Conservation (phyloP, 371 early-diverging fungal genomes). For the Lichtheimia corymbifera region DNA sequence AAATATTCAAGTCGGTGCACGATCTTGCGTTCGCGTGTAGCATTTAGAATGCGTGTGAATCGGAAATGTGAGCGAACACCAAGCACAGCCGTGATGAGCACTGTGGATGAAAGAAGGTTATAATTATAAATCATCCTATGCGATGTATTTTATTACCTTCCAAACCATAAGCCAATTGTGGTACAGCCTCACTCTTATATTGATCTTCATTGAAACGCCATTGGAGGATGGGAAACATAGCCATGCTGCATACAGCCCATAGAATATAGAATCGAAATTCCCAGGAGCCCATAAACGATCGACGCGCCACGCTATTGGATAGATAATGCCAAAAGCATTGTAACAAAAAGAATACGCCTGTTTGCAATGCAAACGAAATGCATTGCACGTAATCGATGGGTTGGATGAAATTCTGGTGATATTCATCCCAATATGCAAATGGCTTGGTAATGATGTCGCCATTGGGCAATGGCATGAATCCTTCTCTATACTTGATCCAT, state of each 20-base stretch:
- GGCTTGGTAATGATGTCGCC: constrained; percentile 34
- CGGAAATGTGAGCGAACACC: constrained; percentile 45
- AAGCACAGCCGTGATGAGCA: constrained; percentile 32
- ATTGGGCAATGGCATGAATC: constrained; percentile 27
- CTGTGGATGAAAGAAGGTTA: no score
- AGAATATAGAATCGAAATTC: constrained; percentile 37
- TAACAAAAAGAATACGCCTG: constrained; percentile 30
- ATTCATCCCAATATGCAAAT: constrained; percentile 30
- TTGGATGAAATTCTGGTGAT: constrained; percentile 30
- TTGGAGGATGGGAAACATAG: constrained; percentile 50
- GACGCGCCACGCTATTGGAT: constrained; percentile 28
- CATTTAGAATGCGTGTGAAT: constrained; percentile 29
- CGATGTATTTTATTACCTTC: constrained; percentile 26
- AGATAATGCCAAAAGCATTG: constrained; percentile 40
- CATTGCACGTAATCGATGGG: constrained; percentile 29
- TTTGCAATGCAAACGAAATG: constrained; percentile 26
- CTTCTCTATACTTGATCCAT: constrained; percentile 52
- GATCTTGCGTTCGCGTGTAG: constrained; percentile 15
- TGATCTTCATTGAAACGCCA: constrained; percentile 33
- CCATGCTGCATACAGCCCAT: constrained; percentile 40
- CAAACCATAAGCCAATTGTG: constrained; percentile 44
- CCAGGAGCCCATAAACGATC: constrained; percentile 32
- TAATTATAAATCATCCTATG: no score
- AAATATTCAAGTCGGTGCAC: constrained; percentile 47
- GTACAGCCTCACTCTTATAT: constrained; percentile 34